A percentile compares a stretch with the other conserved stretches of the same genome.
Conservation (phyloP, 2,329 filamentous ascomycete species). For the Alternaria hordeiaustralica region DNA sequence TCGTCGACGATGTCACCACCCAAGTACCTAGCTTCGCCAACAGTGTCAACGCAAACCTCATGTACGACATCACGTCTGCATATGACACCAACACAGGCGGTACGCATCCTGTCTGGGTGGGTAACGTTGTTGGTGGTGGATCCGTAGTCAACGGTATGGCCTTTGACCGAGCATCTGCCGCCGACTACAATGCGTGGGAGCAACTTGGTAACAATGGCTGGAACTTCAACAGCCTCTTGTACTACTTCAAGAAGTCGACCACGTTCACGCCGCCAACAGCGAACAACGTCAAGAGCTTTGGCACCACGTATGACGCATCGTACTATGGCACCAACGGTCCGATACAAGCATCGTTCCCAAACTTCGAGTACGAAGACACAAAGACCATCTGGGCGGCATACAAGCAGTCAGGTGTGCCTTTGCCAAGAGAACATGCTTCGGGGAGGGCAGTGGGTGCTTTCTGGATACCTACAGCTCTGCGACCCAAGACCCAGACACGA, state of each 20-base stretch:
- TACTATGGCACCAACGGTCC: slow-evolving; percentile 34
- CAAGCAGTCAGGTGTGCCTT: slow-evolving; percentile 23
- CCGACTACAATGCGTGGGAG: slow-evolving; percentile 62
- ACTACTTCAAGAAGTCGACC: slow-evolving; percentile 42
- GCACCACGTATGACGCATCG: slow-evolving; percentile 33
- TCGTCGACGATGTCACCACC: slow-evolving; percentile 29
- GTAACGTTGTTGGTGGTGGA: slow-evolving; percentile 45
- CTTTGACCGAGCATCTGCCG: slow-evolving; percentile 45
- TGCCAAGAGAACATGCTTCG: slow-evolving; percentile 34
- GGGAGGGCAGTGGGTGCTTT: slow-evolving; percentile 37
- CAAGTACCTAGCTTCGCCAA: slow-evolving; percentile 30
- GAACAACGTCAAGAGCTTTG: slow-evolving; percentile 22
- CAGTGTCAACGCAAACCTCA: slow-evolving; percentile 27
- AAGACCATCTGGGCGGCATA: slow-evolving; percentile 29
- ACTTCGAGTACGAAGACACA: slow-evolving; percentile 32
- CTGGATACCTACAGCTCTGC: slow-evolving; percentile 38
- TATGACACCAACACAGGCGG: slow-evolving; percentile 23
- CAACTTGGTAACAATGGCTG: slow-evolving; percentile 62
- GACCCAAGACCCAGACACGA: slow-evolving; percentile 37
- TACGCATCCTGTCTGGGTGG: slow-evolving; percentile 24
- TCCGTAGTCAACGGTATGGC: slow-evolving; percentile 50
- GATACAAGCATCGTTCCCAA: slow-evolving; percentile 33
- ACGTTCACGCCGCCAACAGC: slow-evolving; percentile 29
- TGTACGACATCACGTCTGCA: slow-evolving; percentile 36
- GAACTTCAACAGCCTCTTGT: slow-evolving; percentile 37